A percentile compares a stretch with the other conserved stretches of the same genome.
Evolutionary conservation across 805 yeast species (phyloP).

Genomic region (Tanozyma kutaoensis): DNA sequence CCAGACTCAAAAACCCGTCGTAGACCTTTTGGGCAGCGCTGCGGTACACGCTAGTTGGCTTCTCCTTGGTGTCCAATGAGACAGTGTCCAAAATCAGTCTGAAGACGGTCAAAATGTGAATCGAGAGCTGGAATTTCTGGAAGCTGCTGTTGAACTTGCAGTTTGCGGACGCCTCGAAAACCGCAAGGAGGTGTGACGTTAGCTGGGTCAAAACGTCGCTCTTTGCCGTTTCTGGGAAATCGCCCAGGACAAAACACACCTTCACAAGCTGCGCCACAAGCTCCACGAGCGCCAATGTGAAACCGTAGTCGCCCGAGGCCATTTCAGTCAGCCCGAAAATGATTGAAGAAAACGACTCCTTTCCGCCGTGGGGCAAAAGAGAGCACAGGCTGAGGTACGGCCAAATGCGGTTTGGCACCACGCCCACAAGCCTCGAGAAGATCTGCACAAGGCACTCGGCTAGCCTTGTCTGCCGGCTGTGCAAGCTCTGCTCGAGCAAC

Average conservation of each 20-base stretch:
- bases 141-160: slow-evolving; percentile 50
- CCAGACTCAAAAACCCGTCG: slow-evolving; percentile 40
- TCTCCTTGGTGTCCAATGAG: slow-evolving; percentile 3
- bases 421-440: slow-evolving; percentile 31
- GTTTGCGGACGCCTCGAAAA: slow-evolving; percentile 60
- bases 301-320: slow-evolving; percentile 50
- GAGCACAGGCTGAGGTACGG: slow-evolving; percentile 57
- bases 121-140: slow-evolving; percentile 53
- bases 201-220: slow-evolving; percentile 42
- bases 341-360: slow-evolving; percentile 49
- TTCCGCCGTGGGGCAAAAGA: slow-evolving; percentile 43
- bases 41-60: slow-evolving; percentile 34
- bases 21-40: slow-evolving; percentile 37
- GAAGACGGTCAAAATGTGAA: slow-evolving; percentile 39
- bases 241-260: slow-evolving; percentile 30
- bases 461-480: slow-evolving; percentile 33
- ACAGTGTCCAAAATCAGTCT: slow-evolving; percentile 37
- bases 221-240: slow-evolving; percentile 22
- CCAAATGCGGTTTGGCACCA: slow-evolving; percentile 65
- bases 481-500: slow-evolving; percentile 57
- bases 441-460: slow-evolving; percentile 35
- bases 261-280: slow-evolving; percentile 40
- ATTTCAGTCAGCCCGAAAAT: slow-evolving; percentile 64
- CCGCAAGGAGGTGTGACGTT: slow-evolving; percentile 42
- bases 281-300: slow-evolving; percentile 48